A percentile compares a stretch with the other conserved stretches of the same genome.
phyloP scores from a whole-genome alignment of 1,284 basidiomycete species.

The Leccinum subrobustum region DNA sequence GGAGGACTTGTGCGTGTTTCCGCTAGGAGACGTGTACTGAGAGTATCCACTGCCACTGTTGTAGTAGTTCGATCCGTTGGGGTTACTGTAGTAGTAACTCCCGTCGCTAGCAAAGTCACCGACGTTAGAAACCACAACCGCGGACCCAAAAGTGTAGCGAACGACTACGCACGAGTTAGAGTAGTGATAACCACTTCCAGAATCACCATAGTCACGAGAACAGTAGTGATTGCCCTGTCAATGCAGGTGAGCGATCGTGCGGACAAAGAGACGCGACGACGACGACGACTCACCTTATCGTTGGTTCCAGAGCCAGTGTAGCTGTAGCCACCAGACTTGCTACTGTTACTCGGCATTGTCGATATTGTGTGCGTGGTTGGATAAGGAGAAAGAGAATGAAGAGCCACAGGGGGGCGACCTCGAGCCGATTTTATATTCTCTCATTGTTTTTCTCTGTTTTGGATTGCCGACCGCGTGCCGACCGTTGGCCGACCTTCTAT shows the following conservation, averaged over 20 bases:
- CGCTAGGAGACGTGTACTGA: constrained; percentile 52
- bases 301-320: constrained; percentile 53
- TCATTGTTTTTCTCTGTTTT: constrained; percentile 19
- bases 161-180: constrained; percentile 45
- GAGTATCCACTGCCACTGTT: constrained; percentile 48
- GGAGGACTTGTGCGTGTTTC: constrained; percentile 35
- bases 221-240: constrained; percentile 58
- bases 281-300: constrained; percentile 37
- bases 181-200: constrained; percentile 52
- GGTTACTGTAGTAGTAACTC: constrained; percentile 60
- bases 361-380: background rate
- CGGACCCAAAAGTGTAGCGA: background rate
- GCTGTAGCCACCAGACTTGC: constrained; percentile 33
- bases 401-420: background rate
- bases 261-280: background rate
- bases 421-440: constrained; percentile 5
- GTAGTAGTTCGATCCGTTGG: constrained; percentile 60
- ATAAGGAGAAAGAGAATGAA: background rate
- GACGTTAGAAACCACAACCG: background rate
- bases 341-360: constrained; percentile 20
- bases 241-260: background rate
- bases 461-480: background rate
- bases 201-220: constrained; percentile 42
- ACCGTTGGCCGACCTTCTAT: background rate
- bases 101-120: constrained; percentile 40